These are phyloP conservation scores for Pichia heedii DNA, from an alignment of 805 yeast genomes.

Conservation along the genomic window DNA sequence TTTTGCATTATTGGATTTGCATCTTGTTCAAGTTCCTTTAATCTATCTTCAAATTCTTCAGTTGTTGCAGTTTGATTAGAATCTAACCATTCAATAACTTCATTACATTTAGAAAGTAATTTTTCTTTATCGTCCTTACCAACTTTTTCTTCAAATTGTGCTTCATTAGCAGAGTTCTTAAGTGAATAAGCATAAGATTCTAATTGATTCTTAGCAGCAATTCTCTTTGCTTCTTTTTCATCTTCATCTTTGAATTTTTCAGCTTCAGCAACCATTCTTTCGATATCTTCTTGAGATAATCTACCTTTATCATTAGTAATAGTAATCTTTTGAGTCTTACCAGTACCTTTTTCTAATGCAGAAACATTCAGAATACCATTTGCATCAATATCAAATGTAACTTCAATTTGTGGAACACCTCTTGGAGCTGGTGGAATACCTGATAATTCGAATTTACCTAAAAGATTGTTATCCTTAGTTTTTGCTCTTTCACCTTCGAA, in stretches of 20 bases:
- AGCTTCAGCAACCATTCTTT: slow-evolving; percentile 96
- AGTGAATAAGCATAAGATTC: slow-evolving; percentile 96
- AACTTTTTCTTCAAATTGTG: slow-evolving; percentile 49
- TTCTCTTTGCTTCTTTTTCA: slow-evolving; percentile 95
- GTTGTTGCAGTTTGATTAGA: slow-evolving; percentile 85
- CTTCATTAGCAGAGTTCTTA: slow-evolving; percentile 94
- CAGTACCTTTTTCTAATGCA: slow-evolving; percentile 97
- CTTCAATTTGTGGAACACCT: slow-evolving; percentile 98
- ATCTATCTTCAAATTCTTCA: slow-evolving; percentile 87
- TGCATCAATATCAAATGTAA: slow-evolving; percentile 93
- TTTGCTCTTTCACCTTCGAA: slow-evolving; percentile 97
- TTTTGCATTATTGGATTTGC: slow-evolving; percentile 96
- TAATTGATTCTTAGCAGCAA: slow-evolving; percentile 97
- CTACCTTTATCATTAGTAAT: slow-evolving; percentile 99
- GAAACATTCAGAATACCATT: slow-evolving; percentile 95
- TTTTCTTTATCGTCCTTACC: slow-evolving; percentile 41
- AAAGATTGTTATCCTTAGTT: slow-evolving; percentile 91
- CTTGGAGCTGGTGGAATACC: slow-evolving; percentile 99
- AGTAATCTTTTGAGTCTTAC: slow-evolving; percentile 94
- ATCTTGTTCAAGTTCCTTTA: slow-evolving; percentile 90
- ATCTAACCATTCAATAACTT: slow-evolving; percentile 81
- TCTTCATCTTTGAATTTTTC: slow-evolving; percentile 96
- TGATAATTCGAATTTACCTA: slow-evolving; percentile 93
- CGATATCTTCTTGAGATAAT: slow-evolving; percentile 94
- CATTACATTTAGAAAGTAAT: slow-evolving; percentile 70